phyloP scores from a whole-genome alignment of 345 rosid species.

The Gossypium rotundifolium region DNA sequence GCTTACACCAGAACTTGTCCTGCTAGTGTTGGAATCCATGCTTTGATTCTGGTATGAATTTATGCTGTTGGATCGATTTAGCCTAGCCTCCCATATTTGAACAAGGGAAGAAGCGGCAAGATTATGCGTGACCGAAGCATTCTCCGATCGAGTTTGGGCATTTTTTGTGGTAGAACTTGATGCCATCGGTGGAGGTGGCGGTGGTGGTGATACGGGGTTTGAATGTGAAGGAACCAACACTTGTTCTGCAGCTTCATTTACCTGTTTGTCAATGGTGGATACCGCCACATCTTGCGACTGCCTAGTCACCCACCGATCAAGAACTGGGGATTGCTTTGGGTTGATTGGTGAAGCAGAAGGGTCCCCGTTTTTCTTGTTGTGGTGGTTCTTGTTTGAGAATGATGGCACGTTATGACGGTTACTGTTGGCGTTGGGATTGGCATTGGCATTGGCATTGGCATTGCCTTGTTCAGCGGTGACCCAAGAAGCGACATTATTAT shows the following conservation, averaged over 20 bases:
- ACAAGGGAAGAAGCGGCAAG: constrained; percentile 79
- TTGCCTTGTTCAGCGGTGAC: not conserved
- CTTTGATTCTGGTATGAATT: constrained; percentile 15
- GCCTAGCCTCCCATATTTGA: constrained; percentile 91
- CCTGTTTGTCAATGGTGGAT: constrained; percentile 30
- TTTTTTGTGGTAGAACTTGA: not conserved
- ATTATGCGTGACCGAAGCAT: constrained; percentile 5
- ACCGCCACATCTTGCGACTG: constrained; percentile 35
- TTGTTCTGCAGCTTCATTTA: constrained; percentile 23
- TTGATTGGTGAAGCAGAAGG: constrained; percentile 2
- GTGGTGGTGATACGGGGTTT: not conserved
- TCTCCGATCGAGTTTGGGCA: constrained; percentile 16
- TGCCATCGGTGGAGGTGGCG: constrained; percentile 1
- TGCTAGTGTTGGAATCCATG: constrained; percentile 8
- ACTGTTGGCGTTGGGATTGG: not conserved
- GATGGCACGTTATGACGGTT: constrained; percentile 6
- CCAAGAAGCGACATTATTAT: not conserved
- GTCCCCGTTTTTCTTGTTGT: not conserved
- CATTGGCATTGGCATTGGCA: no score
- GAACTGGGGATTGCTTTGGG: constrained; percentile 20
- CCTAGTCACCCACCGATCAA: constrained; percentile 39
- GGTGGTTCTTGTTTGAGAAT: constrained; percentile 11
- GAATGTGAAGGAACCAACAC: not conserved
- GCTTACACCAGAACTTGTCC: constrained; percentile 24
- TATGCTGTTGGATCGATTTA: constrained; percentile 34